Percentiles rank a stretch among this genome's conserved stretches.
phyloP scores from a whole-genome alignment of 176 grass and related monocot genomes.

The Pontederia crassipes region DNA sequence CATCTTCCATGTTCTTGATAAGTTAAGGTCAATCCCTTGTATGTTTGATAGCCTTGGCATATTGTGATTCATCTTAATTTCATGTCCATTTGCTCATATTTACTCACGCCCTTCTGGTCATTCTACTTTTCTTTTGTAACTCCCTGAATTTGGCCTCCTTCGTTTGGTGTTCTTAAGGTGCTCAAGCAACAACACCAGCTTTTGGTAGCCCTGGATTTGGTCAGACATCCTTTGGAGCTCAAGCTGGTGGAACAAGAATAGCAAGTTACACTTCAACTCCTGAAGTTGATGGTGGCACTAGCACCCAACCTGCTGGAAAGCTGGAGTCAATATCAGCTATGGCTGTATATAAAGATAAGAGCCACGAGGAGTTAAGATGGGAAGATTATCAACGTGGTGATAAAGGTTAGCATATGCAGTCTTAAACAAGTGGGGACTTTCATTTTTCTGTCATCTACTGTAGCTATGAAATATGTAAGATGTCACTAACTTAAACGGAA shows the following conservation, averaged over 20 bases:
- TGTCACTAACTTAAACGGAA: too few relatives aligned
- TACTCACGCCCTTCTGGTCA: not conserved
- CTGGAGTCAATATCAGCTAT: slow-evolving; percentile 93
- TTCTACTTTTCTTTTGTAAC: slow-evolving; percentile 11
- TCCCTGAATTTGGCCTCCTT: slow-evolving; percentile 13
- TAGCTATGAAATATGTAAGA: too few relatives aligned
- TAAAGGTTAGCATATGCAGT: slow-evolving; percentile 1
- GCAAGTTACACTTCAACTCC: slow-evolving; percentile 29
- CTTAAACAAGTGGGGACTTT: not conserved
- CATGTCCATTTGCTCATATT: slow-evolving; percentile 11
- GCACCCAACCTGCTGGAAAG: slow-evolving; percentile 52
- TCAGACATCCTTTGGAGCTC: slow-evolving; percentile 48
- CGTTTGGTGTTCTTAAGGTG: slow-evolving; percentile 40
- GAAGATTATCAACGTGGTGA: slow-evolving; percentile 18
- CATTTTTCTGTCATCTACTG: not conserved
- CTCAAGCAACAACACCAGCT: slow-evolving; percentile 43
- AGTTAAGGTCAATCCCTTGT: too few relatives aligned
- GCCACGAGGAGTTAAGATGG: slow-evolving; percentile 72
- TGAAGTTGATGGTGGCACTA: slow-evolving; percentile 59
- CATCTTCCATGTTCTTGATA: too few relatives aligned
- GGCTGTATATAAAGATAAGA: slow-evolving; percentile 87
- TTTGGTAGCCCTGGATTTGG: slow-evolving; percentile 56
- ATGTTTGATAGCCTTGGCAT: not conserved
- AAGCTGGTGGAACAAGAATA: slow-evolving; percentile 70
- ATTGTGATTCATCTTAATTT: slow-evolving; percentile 8